Evolutionary conservation across 2,329 filamentous ascomycete species (phyloP).

Genomic region (Cladosporium sp.): DNA sequence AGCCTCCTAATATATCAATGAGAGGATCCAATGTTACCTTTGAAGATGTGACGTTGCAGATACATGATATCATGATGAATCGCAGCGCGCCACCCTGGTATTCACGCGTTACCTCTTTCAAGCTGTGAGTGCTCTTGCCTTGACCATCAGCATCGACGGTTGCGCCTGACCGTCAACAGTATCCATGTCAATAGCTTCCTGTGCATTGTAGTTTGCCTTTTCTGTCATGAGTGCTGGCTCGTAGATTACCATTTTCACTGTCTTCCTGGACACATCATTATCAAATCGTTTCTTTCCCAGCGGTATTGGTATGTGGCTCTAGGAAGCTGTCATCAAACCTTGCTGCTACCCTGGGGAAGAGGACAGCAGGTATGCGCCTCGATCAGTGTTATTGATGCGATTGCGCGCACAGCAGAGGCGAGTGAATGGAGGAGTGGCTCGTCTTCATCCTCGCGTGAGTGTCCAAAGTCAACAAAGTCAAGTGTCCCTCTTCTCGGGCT

Average conservation of each 20-base stretch:
- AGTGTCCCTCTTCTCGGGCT: neutral
- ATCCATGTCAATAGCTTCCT: neutral
- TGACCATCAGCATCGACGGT: neutral
- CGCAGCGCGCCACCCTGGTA: neutral
- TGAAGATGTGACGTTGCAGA: neutral
- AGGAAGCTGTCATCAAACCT: neutral
- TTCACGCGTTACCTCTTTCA: neutral
- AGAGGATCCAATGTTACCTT: neutral
- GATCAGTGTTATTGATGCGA: neutral
- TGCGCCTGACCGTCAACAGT: neutral
- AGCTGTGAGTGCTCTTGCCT: neutral
- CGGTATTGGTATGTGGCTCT: neutral
- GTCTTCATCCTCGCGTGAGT: neutral
- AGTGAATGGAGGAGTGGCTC: neutral
- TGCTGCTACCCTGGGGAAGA: neutral
- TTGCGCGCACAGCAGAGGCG: neutral
- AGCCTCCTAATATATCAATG: neutral
- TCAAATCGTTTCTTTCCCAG: neutral
- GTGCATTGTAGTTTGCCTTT: too few species aligned
- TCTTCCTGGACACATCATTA: too few species aligned
- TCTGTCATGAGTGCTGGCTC: too few species aligned
- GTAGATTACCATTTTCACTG: too few species aligned
- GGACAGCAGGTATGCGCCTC: neutral
- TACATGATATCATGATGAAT: slow-evolving; percentile 6
- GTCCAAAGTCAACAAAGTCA: too few species aligned